These are phyloP conservation scores for Tylopilus plumbeoviolaceoides DNA, from an alignment of 768 basidiomycete species.

Conservation along the genomic window DNA sequence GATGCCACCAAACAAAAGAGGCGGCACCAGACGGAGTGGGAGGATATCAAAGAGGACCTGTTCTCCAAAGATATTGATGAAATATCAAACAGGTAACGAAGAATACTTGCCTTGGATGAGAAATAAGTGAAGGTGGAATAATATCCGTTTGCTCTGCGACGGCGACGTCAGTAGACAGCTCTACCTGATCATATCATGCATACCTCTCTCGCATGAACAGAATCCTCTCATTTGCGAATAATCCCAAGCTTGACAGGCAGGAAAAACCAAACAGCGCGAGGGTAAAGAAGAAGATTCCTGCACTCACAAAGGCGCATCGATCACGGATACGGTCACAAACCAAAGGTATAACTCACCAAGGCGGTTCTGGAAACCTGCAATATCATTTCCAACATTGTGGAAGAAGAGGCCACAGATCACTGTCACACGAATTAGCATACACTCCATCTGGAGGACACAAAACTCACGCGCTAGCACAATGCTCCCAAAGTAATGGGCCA, in stretches of 20 bases:
- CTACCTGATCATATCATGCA: conserved; percentile 12
- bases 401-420: conserved; percentile 94
- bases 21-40: conserved; percentile 90
- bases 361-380: conserved; percentile 95
- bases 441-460: not conserved
- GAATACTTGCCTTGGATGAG: conserved; percentile 67
- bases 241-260: conserved; percentile 86
- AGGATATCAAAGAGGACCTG: conserved; percentile 95
- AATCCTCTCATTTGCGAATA: conserved; percentile 94
- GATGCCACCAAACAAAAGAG: conserved; percentile 92
- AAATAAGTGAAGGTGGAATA: conserved; percentile 98
- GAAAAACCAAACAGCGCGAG: conserved; percentile 97
- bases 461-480: conserved; percentile 78
- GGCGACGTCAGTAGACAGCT: not conserved
- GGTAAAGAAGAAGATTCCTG: conserved; percentile 95
- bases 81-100: not conserved
- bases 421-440: conserved; percentile 25
- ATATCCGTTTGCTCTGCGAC: conserved; percentile 85
- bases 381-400: conserved; percentile 86
- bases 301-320: not conserved
- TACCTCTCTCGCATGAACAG: conserved; percentile 98
- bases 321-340: not conserved
- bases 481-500: conserved; percentile 85
- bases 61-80: not conserved
- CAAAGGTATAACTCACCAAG: conserved; percentile 48